Evolutionary conservation across 345 rosid species (phyloP), one percentile per base, ranked within the genome.

Genomic region (Balakata baccata): DNA sequence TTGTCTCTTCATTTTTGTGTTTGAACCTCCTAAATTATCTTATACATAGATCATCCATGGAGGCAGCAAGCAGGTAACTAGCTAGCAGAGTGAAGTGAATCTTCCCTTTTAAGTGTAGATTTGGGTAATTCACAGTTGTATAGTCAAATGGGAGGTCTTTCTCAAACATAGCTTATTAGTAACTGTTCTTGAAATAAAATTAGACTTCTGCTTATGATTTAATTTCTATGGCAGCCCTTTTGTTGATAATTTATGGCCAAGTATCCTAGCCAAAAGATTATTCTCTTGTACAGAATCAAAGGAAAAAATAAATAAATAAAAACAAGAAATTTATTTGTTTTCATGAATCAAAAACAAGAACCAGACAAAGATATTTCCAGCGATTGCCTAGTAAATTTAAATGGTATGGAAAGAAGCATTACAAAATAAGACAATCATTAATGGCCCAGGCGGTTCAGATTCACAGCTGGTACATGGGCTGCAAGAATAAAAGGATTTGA

Each of bases 71-170:
- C 18, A 18, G 39, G 58, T 62, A 49, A 34, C 12, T 20, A 66
- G 41, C 12, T 20, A 66, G 47, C 53, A 50, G 41, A 58, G 12
- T 25, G 61, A 41, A 49, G 41, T 37, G 29, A 16, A 66, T 57
- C 62, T 72, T 29, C 22, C n/a, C 41, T 23, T 52, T 41, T 14
- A 50, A 69, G 41, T 65, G 63, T 46, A n/a, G 53, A 69, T 75
- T 17, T 41, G 61, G 61, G 67, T 62, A 67, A 51, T 66, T 64
- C 51, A 50, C 20, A 56, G 54, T 77, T 77, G 75, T 77, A 71
- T 71, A 71, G 79, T 29, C 59, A 62, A 75, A 61, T 63, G 52
- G 62, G 69, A 23, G 38, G 64, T 12, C 18, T 58, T 60, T 45
- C 38, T 43, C 25, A 50, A 66, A n/a, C 62, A 57, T 47, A 61